Conservation (phyloP, 2,329 filamentous ascomycete genomes). For the Amauroascus niger region DNA sequence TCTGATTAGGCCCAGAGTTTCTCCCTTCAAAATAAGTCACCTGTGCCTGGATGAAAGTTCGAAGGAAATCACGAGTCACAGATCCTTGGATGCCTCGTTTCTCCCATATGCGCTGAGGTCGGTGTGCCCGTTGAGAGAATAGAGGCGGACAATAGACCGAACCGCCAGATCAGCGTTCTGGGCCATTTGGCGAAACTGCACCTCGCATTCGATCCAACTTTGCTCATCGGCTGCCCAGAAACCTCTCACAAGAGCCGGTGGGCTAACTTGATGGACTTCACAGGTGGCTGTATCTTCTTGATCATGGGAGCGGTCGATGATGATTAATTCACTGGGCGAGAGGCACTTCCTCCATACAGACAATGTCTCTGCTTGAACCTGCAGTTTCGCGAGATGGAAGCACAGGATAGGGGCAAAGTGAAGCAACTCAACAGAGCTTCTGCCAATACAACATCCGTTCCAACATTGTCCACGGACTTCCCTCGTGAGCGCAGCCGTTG, state of each 20-base stretch:
- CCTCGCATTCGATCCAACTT: not conserved
- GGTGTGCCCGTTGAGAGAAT: not conserved
- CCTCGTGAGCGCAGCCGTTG: too few relatives aligned
- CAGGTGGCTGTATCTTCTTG: not conserved
- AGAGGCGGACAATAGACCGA: not conserved
- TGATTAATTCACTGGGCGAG: not conserved
- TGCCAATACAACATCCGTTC: too few relatives aligned
- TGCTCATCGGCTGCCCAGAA: not conserved
- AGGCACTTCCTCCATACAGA: not conserved
- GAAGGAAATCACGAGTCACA: not conserved
- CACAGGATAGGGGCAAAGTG: too few relatives aligned
- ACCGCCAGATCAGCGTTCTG: not conserved
- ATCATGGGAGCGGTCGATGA: not conserved
- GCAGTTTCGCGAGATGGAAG: too few relatives aligned
- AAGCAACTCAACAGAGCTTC: too few relatives aligned
- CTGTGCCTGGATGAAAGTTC: not conserved
- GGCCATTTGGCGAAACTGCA: constrained; percentile 1
- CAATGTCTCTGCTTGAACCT: too few relatives aligned
- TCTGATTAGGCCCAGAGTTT: too few relatives aligned
- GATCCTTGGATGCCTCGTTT: not conserved
- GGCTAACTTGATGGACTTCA: not conserved
- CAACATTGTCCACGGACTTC: too few relatives aligned
- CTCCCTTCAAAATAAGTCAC: not conserved
- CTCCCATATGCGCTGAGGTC: constrained; percentile 1
- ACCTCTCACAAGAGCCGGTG: not conserved